A percentile compares a stretch with the other conserved stretches of the same genome.
phyloP scores from a whole-genome alignment of 1,284 basidiomycete genomes.

The Leccinum laetum region DNA sequence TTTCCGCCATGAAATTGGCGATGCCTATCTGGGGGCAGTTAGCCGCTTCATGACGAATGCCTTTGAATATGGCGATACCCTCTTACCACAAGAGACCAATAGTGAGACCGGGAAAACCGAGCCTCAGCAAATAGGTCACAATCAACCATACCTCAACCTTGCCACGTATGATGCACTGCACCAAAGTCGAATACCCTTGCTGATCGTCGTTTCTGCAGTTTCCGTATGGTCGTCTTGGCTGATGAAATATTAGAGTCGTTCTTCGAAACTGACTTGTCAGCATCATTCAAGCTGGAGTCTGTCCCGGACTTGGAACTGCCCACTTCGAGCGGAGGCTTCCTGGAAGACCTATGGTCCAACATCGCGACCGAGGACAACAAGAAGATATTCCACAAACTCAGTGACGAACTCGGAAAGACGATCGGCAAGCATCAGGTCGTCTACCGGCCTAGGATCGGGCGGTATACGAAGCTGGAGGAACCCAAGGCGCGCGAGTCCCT shows the following conservation, averaged over 20 bases:
- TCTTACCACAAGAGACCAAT: slow-evolving; percentile 53
- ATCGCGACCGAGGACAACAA: slow-evolving; percentile 89
- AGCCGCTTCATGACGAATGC: slow-evolving; percentile 97
- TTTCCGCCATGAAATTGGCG: slow-evolving; percentile 97
- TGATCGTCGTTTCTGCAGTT: slow-evolving; percentile 47
- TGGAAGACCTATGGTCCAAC: slow-evolving; percentile 86
- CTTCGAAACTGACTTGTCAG: slow-evolving; percentile 88
- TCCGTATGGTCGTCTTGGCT: slow-evolving; percentile 91
- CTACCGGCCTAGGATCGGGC: slow-evolving; percentile 82
- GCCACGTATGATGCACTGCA: slow-evolving; percentile 57
- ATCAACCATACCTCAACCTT: slow-evolving; percentile 86
- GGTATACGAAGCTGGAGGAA: slow-evolving; percentile 81
- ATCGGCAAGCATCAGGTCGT: slow-evolving; percentile 89
- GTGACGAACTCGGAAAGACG: slow-evolving; percentile 91
- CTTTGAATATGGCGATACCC: slow-evolving; percentile 93
- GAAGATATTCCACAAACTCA: slow-evolving; percentile 83
- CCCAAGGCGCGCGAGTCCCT: slow-evolving; percentile 88
- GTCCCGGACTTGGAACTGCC: slow-evolving; percentile 68
- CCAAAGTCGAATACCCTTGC: slow-evolving; percentile 2
- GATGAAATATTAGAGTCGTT: slow-evolving; percentile 95
- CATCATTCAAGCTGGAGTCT: slow-evolving; percentile 82
- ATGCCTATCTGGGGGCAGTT: slow-evolving; percentile 94
- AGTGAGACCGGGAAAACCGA: slow-evolving; percentile 43
- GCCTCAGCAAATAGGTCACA: slow-evolving; percentile 55
- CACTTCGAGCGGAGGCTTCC: slow-evolving; percentile 57